Evolutionary conservation across 78 protist species (phyloP), one percentile per base, ranked within the genome.

Genomic region (Dictyostelium brefeldianum): DNA sequence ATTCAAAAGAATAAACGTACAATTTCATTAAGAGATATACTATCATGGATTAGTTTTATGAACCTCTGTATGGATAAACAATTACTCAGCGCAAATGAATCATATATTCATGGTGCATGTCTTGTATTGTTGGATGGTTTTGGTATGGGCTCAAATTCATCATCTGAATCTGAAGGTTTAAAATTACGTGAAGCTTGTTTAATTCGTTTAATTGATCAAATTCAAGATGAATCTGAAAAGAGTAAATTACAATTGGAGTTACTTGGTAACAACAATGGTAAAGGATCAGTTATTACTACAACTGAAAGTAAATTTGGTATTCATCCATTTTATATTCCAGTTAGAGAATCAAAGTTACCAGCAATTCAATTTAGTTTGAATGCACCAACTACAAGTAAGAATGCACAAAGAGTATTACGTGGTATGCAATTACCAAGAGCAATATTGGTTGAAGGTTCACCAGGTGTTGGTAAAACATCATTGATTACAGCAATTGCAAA

Each of bases 401-500:
- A 99, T 95, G 64, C 96, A 0, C 25, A 62, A 15, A 91, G 99
- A 27, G 92, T 99, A 22, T 89, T 99, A 43, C 84, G 99, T 1
- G 99, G 98, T 25, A 27, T 99, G 97, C 97, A 94, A 47, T 81
- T 97, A 71, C 83, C 84, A 36, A 90, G 91, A 43, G 96, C 99
- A 5, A 89, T 98, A 15, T 80, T 98, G 31, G 87, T 98, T 41
- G 99, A 97, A 65, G 97, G 97, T 74, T 78, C 96, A 50, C 96
- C 92, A 50, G 99, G 99, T 50, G 99, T 99, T 18, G 99, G 99
- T 51, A 99, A 99, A 91, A 99, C 99, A 2, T 81, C 98, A 4
- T 94, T 99, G 12, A 91, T 99, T 27, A 83, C 85, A 56, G 97
- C 99, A 4, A 71, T 99, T n/a, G 99, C 97, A 0, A 54, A 31